Evolutionary conservation across 192 early-diverging fungal species (phyloP).

Genomic region (Entophlyctis helioformis): DNA sequence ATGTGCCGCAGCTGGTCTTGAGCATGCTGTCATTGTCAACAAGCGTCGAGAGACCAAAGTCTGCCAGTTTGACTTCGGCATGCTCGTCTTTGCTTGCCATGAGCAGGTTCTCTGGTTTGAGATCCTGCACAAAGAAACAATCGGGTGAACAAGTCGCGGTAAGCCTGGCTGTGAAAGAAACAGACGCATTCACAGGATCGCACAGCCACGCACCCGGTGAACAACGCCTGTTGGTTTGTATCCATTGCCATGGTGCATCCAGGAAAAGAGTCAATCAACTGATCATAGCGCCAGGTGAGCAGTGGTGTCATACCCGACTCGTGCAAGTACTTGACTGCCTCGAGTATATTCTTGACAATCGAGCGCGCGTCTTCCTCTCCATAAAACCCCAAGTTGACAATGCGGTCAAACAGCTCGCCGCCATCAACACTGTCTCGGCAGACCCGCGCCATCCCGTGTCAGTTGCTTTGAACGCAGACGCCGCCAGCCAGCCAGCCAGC

Average conservation of each 20-base stretch:
- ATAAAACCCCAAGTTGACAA: conserved; percentile 21
- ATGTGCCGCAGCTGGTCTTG: conserved; percentile 40
- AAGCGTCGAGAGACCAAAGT: conserved; percentile 57
- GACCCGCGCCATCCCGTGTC: too few relatives aligned
- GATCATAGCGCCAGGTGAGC: too few relatives aligned
- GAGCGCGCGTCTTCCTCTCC: conserved; percentile 24
- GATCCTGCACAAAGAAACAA: conserved; percentile 8
- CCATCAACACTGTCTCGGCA: conserved; percentile 15
- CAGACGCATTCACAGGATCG: too few relatives aligned
- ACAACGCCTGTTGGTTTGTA: too few relatives aligned
- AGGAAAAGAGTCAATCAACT: too few relatives aligned
- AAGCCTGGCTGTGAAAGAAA: not conserved
- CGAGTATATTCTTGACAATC: conserved; percentile 21
- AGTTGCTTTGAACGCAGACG: too few relatives aligned
- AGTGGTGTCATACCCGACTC: too few relatives aligned
- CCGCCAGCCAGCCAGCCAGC: too few relatives aligned
- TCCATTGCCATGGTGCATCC: too few relatives aligned
- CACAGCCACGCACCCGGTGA: too few relatives aligned
- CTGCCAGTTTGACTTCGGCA: conserved; percentile 41
- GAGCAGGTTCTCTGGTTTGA: conserved; percentile 33
- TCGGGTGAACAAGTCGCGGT: not conserved
- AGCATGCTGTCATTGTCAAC: conserved; percentile 39
- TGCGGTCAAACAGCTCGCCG: conserved; percentile 33
- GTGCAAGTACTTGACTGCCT: conserved; percentile 28
- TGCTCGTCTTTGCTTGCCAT: conserved; percentile 25